A percentile compares a stretch with the other conserved stretches of the same genome.
Conservation (phyloP, 2,329 filamentous ascomycete species). For the Verticillium isaacii region DNA sequence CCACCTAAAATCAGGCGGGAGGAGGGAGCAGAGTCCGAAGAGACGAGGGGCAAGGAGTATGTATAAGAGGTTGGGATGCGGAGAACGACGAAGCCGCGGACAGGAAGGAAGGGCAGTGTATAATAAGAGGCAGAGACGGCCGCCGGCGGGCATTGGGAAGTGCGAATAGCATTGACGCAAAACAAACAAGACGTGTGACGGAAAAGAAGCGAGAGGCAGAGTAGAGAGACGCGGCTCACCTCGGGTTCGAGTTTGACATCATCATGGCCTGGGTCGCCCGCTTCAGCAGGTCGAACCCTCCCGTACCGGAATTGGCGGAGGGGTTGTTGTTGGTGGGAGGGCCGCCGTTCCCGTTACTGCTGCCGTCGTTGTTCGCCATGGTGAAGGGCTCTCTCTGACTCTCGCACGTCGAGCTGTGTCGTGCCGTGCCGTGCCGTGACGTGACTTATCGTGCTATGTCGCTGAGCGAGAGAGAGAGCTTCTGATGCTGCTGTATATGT, state of each 20-base stretch:
- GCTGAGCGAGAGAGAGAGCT: not conserved
- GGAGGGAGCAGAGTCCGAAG: too few species aligned
- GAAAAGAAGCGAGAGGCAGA: not conserved
- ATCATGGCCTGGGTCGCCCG: conserved; percentile 60
- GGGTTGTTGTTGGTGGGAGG: not conserved
- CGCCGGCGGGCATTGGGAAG: too few species aligned
- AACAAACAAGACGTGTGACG: not conserved
- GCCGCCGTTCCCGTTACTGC: not conserved
- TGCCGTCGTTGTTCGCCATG: conserved; percentile 2
- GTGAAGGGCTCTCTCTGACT: not conserved
- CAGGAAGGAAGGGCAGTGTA: not conserved
- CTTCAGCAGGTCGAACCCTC: conserved; percentile 52
- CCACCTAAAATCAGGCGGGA: too few species aligned
- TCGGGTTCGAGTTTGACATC: conserved; percentile 41
- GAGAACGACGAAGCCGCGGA: not conserved
- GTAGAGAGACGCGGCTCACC: conserved; percentile 4
- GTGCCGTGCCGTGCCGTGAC: not conserved
- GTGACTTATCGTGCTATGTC: not conserved
- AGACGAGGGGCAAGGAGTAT: too few species aligned
- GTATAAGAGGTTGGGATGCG: too few species aligned
- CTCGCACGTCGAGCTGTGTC: not conserved
- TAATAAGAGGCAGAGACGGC: not conserved
- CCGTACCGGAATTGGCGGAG: conserved; percentile 28
- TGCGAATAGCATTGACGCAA: too few species aligned
- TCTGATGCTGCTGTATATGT: not conserved